Evolutionary conservation across 169 alveolate species (phyloP), one percentile per base, ranked within the genome.

Genomic region (Miamiensis avidus): DNA sequence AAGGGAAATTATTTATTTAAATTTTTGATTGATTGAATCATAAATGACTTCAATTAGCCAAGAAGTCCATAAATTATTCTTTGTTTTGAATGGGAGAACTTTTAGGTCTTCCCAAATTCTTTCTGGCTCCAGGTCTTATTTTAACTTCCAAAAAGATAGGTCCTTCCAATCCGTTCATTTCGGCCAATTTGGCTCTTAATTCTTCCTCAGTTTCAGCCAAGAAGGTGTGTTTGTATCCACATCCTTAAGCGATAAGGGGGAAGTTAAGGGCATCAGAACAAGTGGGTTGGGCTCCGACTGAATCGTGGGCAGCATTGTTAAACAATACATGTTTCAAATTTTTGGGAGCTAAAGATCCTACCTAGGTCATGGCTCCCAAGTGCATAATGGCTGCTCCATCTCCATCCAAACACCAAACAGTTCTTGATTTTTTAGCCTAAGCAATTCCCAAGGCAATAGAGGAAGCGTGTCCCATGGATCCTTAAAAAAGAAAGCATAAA

Each of bases 351-450:
- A 89, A 26, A 31, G 83, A 65, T 16, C 94, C 95, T 26, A 92
- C 84, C 29, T 83, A 78, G 27, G 95, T 91, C 89, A 93, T 87
- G 29, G 94, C 87, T 26, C 97, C 97, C 93, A 94, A 76, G 82
- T 94, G 97, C 97, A 94, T 94, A 11, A 94, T 65, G 32, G 85
- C 82, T 26, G 95, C 97, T 26, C 97, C 97, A 88, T 94, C 97
- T 20, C 97, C 97, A 89, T 94, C 97, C 49, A 94, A 86, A 77
- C 95, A 91, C 82, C 88, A 87, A 0, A 94, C 92, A 74, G 85
- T 78, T 76, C 87, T 79, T n/a, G 87, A 81, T 65, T 34, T 77
- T 75, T 87, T 89, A 31, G 76, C 84, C 30, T 84, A 75, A 31
- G 90, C 83, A 82, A 87, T 90, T 78, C 97, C 97, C 29, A 91